Percentiles rank a stretch among this genome's conserved stretches.
phyloP scores from a whole-genome alignment of 768 basidiomycete genomes.

The Kwoniella shandongensis region DNA sequence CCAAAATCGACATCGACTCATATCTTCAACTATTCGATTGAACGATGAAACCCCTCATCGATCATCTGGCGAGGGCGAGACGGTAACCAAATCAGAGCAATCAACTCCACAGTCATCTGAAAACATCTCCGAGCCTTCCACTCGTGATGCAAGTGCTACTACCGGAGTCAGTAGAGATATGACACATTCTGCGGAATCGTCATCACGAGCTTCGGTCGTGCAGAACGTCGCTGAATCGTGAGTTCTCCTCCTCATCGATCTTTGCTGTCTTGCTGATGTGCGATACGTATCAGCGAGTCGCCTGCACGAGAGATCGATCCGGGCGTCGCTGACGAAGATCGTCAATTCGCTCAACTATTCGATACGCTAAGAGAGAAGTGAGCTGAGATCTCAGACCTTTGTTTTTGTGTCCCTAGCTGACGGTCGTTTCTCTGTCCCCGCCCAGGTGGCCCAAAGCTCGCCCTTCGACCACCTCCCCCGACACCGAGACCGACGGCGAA shows the following conservation, averaged over 20 bases:
- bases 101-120: too few species aligned
- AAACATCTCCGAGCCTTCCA: too few species aligned
- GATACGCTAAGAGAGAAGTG: conserved; percentile 13
- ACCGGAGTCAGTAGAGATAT: not conserved
- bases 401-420: not conserved
- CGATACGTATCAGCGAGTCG: too few species aligned
- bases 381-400: not conserved
- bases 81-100: too few species aligned
- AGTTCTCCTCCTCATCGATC: too few species aligned
- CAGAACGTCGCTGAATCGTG: not conserved
- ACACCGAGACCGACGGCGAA: not conserved
- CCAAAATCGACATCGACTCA: too few species aligned
- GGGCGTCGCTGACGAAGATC: conserved; percentile 9
- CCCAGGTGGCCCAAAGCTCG: conserved; percentile 14
- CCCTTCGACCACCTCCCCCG: too few species aligned
- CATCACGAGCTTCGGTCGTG: not conserved
- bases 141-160: not conserved
- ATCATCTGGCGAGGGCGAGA: too few species aligned
- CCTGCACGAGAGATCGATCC: not conserved
- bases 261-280: not conserved
- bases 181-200: conserved; percentile 3
- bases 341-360: conserved; percentile 16
- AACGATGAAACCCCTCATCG: too few species aligned
- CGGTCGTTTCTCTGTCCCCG: not conserved
- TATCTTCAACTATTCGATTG: too few species aligned